A percentile compares a stretch with the other conserved stretches of the same genome.
These are phyloP conservation scores for Plasmodium vinckei DNA, from an alignment of 169 alveolate species.

Conservation along the genomic window DNA sequence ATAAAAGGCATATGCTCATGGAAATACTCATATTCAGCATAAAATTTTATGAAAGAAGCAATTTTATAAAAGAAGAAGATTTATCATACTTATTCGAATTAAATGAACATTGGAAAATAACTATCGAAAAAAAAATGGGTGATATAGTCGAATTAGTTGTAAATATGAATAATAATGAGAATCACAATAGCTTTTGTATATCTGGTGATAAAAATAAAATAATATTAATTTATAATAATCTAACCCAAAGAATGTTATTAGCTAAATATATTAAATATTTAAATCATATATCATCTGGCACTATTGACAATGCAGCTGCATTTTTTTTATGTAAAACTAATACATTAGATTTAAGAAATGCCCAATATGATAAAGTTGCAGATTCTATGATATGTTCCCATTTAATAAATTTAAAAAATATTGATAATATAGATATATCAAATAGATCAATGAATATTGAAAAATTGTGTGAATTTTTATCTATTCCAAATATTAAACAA, in stretches of 20 bases:
- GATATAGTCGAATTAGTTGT: slow-evolving; percentile 22
- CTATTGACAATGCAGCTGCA: slow-evolving; percentile 34
- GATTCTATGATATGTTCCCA: slow-evolving; percentile 30
- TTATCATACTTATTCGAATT: slow-evolving; percentile 21
- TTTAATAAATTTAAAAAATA: background rate
- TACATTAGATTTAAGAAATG: slow-evolving; percentile 56
- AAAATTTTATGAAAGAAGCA: slow-evolving; percentile 21
- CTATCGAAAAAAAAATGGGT: slow-evolving; percentile 14
- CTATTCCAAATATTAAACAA: slow-evolving; percentile 33
- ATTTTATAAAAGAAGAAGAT: slow-evolving; percentile 21
- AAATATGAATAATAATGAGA: background rate
- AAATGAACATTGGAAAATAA: slow-evolving; percentile 17
- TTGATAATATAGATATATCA: slow-evolving; percentile 20
- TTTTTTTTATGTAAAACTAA: slow-evolving; percentile 38
- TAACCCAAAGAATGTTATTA: slow-evolving; percentile 38
- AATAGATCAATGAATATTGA: slow-evolving; percentile 41
- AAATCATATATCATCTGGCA: slow-evolving; percentile 3
- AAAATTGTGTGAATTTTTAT: slow-evolving; percentile 36
- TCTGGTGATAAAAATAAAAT: slow-evolving; percentile 6
- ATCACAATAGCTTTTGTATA: slow-evolving; percentile 6
- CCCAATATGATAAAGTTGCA: slow-evolving; percentile 34
- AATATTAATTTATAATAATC: slow-evolving; percentile 9
- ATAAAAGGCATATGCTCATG: slow-evolving; percentile 31
- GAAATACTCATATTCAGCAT: slow-evolving; percentile 46
- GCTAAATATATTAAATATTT: slow-evolving; percentile 42